Evolutionary conservation across 2,329 filamentous ascomycete species (phyloP).

Genomic region (Tolypocladium inflatum): DNA sequence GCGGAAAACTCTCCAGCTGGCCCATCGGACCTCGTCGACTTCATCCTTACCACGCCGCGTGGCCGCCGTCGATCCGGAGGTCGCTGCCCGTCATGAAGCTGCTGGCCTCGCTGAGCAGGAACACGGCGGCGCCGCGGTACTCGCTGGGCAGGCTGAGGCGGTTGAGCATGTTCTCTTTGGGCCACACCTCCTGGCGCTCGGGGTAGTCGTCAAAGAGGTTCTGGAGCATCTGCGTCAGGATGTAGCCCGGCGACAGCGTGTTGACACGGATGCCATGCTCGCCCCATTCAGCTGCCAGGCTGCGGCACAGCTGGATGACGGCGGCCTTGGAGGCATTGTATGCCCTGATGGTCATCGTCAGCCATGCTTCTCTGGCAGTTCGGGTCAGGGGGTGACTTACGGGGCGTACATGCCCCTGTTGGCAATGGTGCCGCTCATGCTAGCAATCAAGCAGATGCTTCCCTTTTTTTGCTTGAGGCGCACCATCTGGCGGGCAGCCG

Average conservation of each 20-base stretch:
- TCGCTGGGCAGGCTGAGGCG: slow-evolving; percentile 58
- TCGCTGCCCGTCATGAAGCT: slow-evolving; percentile 69
- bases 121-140: slow-evolving; percentile 63
- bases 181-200: slow-evolving; percentile 59
- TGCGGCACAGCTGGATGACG: slow-evolving; percentile 61
- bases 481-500: slow-evolving; percentile 70
- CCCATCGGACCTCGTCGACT: background rate
- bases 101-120: slow-evolving; percentile 62
- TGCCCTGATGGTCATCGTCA: slow-evolving; percentile 31
- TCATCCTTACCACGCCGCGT: slow-evolving; percentile 44
- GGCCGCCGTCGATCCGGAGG: slow-evolving; percentile 62
- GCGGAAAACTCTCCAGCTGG: background rate
- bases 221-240: slow-evolving; percentile 76
- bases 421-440: slow-evolving; percentile 59
- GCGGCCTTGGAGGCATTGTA: slow-evolving; percentile 73
- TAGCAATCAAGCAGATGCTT: slow-evolving; percentile 59
- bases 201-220: slow-evolving; percentile 68
- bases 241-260: slow-evolving; percentile 72
- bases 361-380: background rate
- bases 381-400: slow-evolving; percentile 32
- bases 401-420: slow-evolving; percentile 50
- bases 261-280: slow-evolving; percentile 67
- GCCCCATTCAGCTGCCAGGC: slow-evolving; percentile 67
- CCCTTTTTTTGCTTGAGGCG: slow-evolving; percentile 44
- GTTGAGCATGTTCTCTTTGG: slow-evolving; percentile 76